phyloP scores from a whole-genome alignment of 257 asterid genomes.

The Lithospermum erythrorhizon region DNA sequence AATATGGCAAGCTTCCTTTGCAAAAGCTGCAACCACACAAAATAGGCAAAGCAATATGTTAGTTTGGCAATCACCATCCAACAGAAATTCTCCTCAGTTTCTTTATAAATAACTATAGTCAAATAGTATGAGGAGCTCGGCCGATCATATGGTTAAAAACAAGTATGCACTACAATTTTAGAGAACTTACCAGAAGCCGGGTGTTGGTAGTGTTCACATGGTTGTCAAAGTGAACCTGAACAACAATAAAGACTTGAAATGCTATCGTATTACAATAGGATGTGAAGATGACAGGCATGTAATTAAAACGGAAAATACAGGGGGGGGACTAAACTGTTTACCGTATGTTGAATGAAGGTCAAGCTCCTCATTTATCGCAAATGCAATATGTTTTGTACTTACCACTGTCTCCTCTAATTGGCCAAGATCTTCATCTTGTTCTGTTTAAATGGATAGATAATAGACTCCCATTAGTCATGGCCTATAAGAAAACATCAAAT shows the following conservation, averaged over 20 bases:
- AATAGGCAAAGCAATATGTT: not conserved
- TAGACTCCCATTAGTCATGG: not conserved
- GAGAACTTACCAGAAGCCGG: constrained; percentile 10
- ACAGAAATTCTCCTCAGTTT: too few species aligned
- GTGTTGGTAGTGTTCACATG: constrained; percentile 14
- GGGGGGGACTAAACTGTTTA: not conserved
- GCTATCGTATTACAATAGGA: not conserved
- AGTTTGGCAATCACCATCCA: too few species aligned
- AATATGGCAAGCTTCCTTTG: constrained; percentile 13
- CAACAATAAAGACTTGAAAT: not conserved
- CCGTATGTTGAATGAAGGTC: constrained; percentile 14
- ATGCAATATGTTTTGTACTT: constrained; percentile 17
- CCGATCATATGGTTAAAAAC: not conserved
- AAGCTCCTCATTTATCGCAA: constrained; percentile 19
- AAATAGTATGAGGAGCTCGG: not conserved
- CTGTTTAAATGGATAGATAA: constrained; percentile 3
- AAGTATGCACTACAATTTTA: not conserved
- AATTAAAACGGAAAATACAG: not conserved
- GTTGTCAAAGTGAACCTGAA: constrained; percentile 16
- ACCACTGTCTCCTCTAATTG: constrained; percentile 16
- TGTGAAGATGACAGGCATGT: not conserved
- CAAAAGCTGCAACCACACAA: constrained; percentile 7
- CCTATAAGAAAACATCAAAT: not conserved
- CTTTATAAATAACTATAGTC: not conserved
- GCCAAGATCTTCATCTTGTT: constrained; percentile 16